Evolutionary conservation across 495 filamentous ascomycete species (phyloP).

Genomic region (Trypethelium eluteriae): DNA sequence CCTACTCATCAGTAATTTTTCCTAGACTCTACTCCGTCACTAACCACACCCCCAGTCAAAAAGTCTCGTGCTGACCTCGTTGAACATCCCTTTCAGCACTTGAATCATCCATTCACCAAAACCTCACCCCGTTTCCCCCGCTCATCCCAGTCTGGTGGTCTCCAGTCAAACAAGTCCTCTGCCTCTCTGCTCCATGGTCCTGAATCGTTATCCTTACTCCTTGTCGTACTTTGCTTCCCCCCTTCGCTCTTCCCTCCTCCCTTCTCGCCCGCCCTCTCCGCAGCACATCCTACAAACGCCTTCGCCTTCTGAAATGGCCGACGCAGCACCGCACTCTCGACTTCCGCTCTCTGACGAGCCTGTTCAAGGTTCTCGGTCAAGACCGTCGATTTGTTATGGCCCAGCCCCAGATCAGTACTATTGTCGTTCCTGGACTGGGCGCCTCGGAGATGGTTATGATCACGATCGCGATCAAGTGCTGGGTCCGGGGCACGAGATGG

Average conservation of each 20-base stretch:
- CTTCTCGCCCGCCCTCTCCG: neutral
- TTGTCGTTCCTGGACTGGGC: too few relatives aligned
- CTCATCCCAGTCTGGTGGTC: conserved; percentile 31
- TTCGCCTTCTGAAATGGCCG: neutral
- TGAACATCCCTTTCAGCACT: neutral
- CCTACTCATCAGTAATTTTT: too few relatives aligned
- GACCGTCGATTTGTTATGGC: neutral
- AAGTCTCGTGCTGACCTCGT: too few relatives aligned
- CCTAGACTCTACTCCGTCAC: too few relatives aligned
- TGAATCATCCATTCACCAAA: neutral
- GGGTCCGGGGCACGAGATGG: too few relatives aligned
- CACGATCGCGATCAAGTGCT: too few relatives aligned
- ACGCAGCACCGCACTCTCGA: neutral
- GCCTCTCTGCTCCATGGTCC: conserved; percentile 55
- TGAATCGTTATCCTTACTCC: conserved; percentile 28
- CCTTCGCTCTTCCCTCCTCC: neutral
- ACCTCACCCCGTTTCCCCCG: conserved; percentile 2
- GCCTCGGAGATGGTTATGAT: too few relatives aligned
- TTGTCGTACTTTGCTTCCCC: neutral
- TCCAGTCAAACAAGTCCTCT: conserved; percentile 52
- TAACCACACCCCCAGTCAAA: too few relatives aligned
- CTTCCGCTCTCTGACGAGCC: neutral
- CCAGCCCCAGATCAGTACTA: neutral
- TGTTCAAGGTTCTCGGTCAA: neutral
- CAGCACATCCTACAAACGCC: neutral